Base-by-base conservation (phyloP, 164 flowering plant genomes). In the Berberis vulgaris region DNA sequence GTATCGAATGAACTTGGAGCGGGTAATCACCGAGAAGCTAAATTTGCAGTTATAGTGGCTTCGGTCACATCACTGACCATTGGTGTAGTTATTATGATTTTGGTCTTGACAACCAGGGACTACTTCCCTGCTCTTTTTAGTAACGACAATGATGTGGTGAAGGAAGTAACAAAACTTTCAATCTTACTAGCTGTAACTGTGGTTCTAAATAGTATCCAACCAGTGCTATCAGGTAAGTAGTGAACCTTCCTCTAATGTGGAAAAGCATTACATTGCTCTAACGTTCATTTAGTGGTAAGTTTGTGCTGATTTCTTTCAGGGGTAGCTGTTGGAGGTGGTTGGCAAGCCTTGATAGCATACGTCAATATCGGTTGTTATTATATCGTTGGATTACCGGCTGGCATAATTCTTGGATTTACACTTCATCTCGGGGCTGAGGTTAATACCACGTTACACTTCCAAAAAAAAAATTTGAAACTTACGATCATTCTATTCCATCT, bases 1-100 rank as follows among this genome's bases (percentile, higher is more conserved):
- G 88, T 86, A 54, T 86, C 93, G 41, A 86, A 86, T 70, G 93
- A 86, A 67, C 85, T 86, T 52, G 93, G 93, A 72, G 82, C 84
- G 5, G 83, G 87, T 1, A 82, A 85, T 67, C 12, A 69, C 11
- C 12, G 49, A 57, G 67, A 66, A 1, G 93, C 93, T 6, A 86
- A 81, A 73, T 77, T 82, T 49, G 70, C 88, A 1, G 86, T 85
- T 44, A 3, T 54, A 40, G 87, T 86, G 38, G 86, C 80, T 42
- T 82, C 77, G 0, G 52, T 70, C n/a, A 82, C 84, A 13, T 83
- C 93, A 2, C 60, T 83, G 42, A 6, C 69, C 45, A 79, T 80
- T n/a, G 92, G 89, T 7, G 52, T 83, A 38, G 59, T 82, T 13
- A 60, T 62, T 64, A 80, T 80, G 80, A 44, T 41, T n/a, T 43